These are phyloP conservation scores for Phlegmacium glaucopus DNA, from an alignment of 768 basidiomycete genomes.

Conservation along the genomic window DNA sequence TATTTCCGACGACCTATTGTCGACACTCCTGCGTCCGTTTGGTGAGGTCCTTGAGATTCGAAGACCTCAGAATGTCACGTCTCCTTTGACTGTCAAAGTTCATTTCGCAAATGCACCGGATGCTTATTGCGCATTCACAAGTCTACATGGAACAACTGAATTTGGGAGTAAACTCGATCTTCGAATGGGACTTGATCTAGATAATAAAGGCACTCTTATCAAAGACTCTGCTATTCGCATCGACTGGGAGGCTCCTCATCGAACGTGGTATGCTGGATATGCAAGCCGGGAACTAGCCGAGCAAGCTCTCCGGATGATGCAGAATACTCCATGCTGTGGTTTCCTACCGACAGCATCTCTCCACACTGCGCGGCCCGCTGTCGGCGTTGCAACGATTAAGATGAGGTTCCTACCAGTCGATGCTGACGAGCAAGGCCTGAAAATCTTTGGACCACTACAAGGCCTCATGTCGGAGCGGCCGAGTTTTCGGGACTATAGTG, in stretches of 20 bases:
- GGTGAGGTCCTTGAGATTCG: conserved; percentile 42
- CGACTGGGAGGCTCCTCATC: conserved; percentile 55
- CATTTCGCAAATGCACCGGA: conserved; percentile 46
- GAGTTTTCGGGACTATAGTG: conserved; percentile 38
- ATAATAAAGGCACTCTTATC: conserved; percentile 34
- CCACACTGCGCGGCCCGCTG: conserved; percentile 55
- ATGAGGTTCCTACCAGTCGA: conserved; percentile 52
- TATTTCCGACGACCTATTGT: conserved; percentile 32
- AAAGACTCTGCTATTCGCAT: conserved; percentile 56
- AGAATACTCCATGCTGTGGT: conserved; percentile 33
- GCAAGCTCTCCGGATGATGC: conserved; percentile 43
- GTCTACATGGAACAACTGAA: conserved; percentile 44
- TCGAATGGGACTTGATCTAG: conserved; percentile 40
- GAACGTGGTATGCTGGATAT: conserved; percentile 64
- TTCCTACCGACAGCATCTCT: conserved; percentile 42
- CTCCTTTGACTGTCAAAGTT: conserved; percentile 34
- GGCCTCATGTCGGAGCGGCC: conserved; percentile 51
- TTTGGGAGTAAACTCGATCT: conserved; percentile 40
- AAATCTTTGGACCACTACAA: conserved; percentile 42
- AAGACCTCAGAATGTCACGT: conserved; percentile 17
- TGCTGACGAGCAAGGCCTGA: conserved; percentile 37
- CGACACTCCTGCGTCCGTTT: conserved; percentile 37
- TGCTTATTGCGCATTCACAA: conserved; percentile 49
- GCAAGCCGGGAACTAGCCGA: conserved; percentile 43
- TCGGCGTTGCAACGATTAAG: conserved; percentile 59